Conservation (phyloP, 2,329 filamentous ascomycete species). For the Polychaeton citri region DNA sequence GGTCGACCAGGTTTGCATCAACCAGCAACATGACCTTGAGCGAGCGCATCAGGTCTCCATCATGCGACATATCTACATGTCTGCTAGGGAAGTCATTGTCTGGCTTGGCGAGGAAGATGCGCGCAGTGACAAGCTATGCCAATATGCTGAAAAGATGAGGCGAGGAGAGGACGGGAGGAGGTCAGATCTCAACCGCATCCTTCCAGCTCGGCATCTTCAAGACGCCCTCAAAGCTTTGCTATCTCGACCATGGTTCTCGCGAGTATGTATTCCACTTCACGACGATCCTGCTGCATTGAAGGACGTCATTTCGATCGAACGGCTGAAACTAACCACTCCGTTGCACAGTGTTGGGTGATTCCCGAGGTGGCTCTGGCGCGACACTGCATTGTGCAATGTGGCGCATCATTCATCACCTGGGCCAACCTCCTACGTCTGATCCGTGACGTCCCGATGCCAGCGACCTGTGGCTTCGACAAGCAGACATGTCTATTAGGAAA, state of each 20-base stretch:
- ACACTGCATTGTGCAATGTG: constrained; percentile 11
- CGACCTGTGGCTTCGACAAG: constrained; percentile 15
- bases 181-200: constrained; percentile 8
- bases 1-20: constrained; percentile 21
- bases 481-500: constrained; percentile 16
- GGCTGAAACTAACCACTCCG: too few species aligned
- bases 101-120: constrained; percentile 17
- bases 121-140: constrained; percentile 14
- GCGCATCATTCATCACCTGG: constrained; percentile 6
- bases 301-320: too few species aligned
- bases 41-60: constrained; percentile 21
- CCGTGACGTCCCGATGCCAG: constrained; percentile 8
- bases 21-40: constrained; percentile 19
- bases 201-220: constrained; percentile 12
- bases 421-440: constrained; percentile 16
- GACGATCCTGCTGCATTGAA: too few species aligned
- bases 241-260: constrained; percentile 15
- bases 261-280: constrained; percentile 10
- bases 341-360: constrained; percentile 13
- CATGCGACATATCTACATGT: constrained; percentile 22
- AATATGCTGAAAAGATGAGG: constrained; percentile 15
- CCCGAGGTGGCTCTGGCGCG: constrained; percentile 13
- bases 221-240: constrained; percentile 16
- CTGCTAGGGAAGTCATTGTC: constrained; percentile 11
- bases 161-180: constrained; percentile 8